phyloP scores from a whole-genome alignment of 192 early-diverging fungal species.

The Coemansia sp. region DNA sequence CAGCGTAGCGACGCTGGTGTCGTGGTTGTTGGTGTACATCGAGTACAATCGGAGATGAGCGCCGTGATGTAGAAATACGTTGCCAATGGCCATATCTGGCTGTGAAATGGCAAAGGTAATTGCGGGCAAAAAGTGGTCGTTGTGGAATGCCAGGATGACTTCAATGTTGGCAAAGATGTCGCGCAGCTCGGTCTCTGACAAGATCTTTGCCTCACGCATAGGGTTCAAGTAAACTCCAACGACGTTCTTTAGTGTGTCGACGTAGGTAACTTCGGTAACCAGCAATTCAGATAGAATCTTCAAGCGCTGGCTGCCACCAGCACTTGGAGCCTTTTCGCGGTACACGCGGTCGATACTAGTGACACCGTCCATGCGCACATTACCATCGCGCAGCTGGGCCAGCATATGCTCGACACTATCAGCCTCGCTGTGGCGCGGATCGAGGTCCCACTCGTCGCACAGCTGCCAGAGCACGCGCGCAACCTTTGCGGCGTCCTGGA shows the following conservation, averaged over 20 bases:
- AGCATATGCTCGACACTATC: slow-evolving; percentile 29
- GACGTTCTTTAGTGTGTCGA: slow-evolving; percentile 74
- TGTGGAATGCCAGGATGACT: slow-evolving; percentile 70
- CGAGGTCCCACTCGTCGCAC: slow-evolving; percentile 56
- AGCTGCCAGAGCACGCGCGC: slow-evolving; percentile 46
- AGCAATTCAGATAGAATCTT: slow-evolving; percentile 80
- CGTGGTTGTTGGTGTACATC: slow-evolving; percentile 83
- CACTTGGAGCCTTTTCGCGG: slow-evolving; percentile 26
- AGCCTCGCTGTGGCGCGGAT: slow-evolving; percentile 33
- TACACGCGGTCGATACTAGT: slow-evolving; percentile 29
- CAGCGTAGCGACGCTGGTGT: slow-evolving; percentile 67
- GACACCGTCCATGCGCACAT: slow-evolving; percentile 21
- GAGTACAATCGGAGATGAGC: slow-evolving; percentile 85
- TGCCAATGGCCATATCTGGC: slow-evolving; percentile 62
- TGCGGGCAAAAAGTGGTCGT: slow-evolving; percentile 67
- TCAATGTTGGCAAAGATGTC: slow-evolving; percentile 86
- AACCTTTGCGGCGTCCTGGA: slow-evolving; percentile 36
- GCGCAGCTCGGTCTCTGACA: slow-evolving; percentile 62
- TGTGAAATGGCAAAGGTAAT: slow-evolving; percentile 40
- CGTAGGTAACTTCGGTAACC: slow-evolving; percentile 85
- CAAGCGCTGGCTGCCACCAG: slow-evolving; percentile 56
- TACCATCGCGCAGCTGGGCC: slow-evolving; percentile 23
- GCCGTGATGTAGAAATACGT: slow-evolving; percentile 73
- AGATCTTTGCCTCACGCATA: slow-evolving; percentile 53
- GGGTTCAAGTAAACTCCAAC: slow-evolving; percentile 67